A percentile compares a stretch with the other conserved stretches of the same genome.
These are phyloP conservation scores for Candida methanosorbosa DNA, from an alignment of 805 yeast genomes.

Conservation along the genomic window DNA sequence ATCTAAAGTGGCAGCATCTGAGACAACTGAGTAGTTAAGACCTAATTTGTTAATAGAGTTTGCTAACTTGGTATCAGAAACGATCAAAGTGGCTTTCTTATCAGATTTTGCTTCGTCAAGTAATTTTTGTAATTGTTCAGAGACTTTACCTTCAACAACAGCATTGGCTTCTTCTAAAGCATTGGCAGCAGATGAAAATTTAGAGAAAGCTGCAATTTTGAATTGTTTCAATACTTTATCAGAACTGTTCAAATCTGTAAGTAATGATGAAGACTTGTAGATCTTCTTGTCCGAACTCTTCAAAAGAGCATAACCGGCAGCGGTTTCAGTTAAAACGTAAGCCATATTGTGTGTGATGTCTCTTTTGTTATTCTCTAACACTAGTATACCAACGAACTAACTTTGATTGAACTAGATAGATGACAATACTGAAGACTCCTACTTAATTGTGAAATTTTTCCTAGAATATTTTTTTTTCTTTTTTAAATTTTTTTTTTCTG, in stretches of 20 bases:
- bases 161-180: constrained; percentile 95
- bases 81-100: constrained; percentile 81
- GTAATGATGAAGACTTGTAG: constrained; percentile 69
- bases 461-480: too few species aligned
- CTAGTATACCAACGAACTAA: background rate
- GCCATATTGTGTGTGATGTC: constrained; percentile 45
- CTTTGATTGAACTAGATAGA: too few species aligned
- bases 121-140: constrained; percentile 69
- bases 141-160: constrained; percentile 87
- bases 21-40: constrained; percentile 75
- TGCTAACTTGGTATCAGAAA: constrained; percentile 92
- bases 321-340: constrained; percentile 90
- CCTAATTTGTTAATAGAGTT: constrained; percentile 94
- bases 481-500: too few species aligned
- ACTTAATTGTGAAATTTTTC: too few species aligned
- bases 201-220: constrained; percentile 92
- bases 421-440: background rate
- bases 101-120: constrained; percentile 70
- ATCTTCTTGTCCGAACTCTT: constrained; percentile 97
- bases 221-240: constrained; percentile 84
- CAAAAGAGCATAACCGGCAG: constrained; percentile 97
- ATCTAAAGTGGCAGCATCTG: constrained; percentile 93
- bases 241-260: constrained; percentile 71
- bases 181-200: constrained; percentile 88
- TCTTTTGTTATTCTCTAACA: too few species aligned